phyloP scores from a whole-genome alignment of 169 alveolate genomes.

The Plasmodium malariae region DNA sequence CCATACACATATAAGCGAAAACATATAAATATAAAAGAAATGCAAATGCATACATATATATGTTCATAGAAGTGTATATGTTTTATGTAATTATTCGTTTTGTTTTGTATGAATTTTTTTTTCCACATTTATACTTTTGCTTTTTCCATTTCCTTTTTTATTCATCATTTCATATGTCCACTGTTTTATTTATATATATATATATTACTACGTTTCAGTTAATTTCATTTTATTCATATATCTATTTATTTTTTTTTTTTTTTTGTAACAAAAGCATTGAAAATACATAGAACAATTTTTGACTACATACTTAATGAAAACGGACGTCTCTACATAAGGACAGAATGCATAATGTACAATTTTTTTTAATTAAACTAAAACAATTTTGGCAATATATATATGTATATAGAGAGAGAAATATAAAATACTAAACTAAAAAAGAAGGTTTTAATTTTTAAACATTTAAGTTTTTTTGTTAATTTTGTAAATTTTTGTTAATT shows the following conservation, averaged over 20 bases:
- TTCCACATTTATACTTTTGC: background rate
- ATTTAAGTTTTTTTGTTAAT: constrained; percentile 71
- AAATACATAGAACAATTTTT: constrained; percentile 8
- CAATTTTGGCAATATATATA: constrained; percentile 14
- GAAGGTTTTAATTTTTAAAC: constrained; percentile 76
- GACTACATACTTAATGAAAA: background rate
- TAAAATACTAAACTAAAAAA: constrained; percentile 8
- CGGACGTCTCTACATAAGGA: background rate
- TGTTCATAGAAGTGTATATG: constrained; percentile 8
- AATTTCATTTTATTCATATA: background rate
- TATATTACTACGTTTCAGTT: too few species aligned
- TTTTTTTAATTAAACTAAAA: constrained; percentile 7
- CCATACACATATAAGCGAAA: constrained; percentile 11
- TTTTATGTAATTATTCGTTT: background rate
- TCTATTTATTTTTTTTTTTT: constrained; percentile 3
- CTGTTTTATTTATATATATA: background rate
- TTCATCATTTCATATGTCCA: background rate
- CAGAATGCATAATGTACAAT: constrained; percentile 8
- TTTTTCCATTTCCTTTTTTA: background rate
- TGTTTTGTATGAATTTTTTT: background rate
- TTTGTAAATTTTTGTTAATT: constrained; percentile 58
- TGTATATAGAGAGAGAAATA: constrained; percentile 14
- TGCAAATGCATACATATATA: background rate
- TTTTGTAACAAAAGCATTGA: constrained; percentile 23
- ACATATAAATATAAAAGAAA: constrained; percentile 3